Percentiles rank a stretch among this genome's conserved stretches.
phyloP scores from a whole-genome alignment of 2,329 filamentous ascomycete genomes.

The Cyclaneusma minus region DNA sequence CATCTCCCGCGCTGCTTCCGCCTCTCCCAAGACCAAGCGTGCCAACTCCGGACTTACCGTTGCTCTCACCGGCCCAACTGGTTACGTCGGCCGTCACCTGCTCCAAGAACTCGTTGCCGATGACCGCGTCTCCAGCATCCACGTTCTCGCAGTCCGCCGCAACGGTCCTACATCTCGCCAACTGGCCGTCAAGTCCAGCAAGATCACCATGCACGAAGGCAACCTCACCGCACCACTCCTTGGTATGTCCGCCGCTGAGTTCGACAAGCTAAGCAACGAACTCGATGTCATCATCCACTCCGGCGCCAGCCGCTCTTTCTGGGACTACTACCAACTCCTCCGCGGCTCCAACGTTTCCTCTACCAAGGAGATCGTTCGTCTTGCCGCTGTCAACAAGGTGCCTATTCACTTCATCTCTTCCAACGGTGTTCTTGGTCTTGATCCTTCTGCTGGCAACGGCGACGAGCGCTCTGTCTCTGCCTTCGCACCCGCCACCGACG shows the following conservation, averaged over 20 bases:
- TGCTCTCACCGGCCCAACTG: slow-evolving; percentile 1
- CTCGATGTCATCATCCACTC: slow-evolving; percentile 3
- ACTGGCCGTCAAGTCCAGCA: slow-evolving; percentile 1
- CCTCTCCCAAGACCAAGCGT: too few species aligned
- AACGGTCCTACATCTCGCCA: slow-evolving; percentile 1
- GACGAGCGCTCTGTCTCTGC: too few species aligned
- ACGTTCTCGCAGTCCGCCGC: not conserved
- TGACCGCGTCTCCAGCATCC: not conserved
- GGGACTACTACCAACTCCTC: slow-evolving; percentile 16
- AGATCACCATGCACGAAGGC: slow-evolving; percentile 1
- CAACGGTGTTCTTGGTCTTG: not conserved
- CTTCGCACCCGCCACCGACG: slow-evolving; percentile 10
- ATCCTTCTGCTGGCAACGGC: too few species aligned
- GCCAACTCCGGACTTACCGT: slow-evolving; percentile 4
- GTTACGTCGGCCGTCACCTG: slow-evolving; percentile 1
- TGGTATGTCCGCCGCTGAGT: slow-evolving; percentile 1
- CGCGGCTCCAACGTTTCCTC: slow-evolving; percentile 15
- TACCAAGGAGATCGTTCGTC: slow-evolving; percentile 12
- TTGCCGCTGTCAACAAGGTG: slow-evolving; percentile 10
- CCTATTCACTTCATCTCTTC: slow-evolving; percentile 19
- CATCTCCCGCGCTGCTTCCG: slow-evolving; percentile 1
- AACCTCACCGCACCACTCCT: slow-evolving; percentile 16
- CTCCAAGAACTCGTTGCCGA: not conserved
- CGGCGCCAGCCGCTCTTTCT: slow-evolving; percentile 12
- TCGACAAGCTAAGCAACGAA: not conserved